phyloP scores from a whole-genome alignment of 2,329 filamentous ascomycete species.

The Botryosphaeria agaves region DNA sequence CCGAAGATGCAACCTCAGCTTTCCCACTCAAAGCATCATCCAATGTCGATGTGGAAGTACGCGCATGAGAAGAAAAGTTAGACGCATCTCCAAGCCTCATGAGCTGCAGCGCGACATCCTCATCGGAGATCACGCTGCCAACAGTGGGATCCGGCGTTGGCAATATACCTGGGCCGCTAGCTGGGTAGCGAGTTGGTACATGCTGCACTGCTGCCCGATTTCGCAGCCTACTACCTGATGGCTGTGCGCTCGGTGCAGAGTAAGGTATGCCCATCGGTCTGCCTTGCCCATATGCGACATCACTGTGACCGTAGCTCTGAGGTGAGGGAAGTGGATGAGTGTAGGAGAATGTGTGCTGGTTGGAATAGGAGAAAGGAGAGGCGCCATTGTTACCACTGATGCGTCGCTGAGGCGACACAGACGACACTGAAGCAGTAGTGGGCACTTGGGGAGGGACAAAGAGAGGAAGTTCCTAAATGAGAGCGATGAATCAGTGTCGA shows the following conservation, averaged over 20 bases:
- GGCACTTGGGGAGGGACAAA: slow-evolving; percentile 92
- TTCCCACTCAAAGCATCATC: slow-evolving; percentile 87
- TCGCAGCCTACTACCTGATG: slow-evolving; percentile 16
- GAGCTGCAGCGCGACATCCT: slow-evolving; percentile 91
- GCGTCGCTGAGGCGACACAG: slow-evolving; percentile 78
- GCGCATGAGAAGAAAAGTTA: slow-evolving; percentile 70
- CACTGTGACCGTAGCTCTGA: slow-evolving; percentile 44
- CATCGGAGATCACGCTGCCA: slow-evolving; percentile 90
- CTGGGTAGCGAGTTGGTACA: slow-evolving; percentile 17
- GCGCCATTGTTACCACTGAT: slow-evolving; percentile 52
- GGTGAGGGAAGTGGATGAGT: slow-evolving; percentile 67
- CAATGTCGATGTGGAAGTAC: slow-evolving; percentile 80
- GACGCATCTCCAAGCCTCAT: slow-evolving; percentile 92
- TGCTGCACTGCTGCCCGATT: slow-evolving; percentile 16
- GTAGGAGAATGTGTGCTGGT: slow-evolving; percentile 66
- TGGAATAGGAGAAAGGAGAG: slow-evolving; percentile 57
- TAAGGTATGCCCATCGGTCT: slow-evolving; percentile 15
- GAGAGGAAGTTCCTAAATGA: slow-evolving; percentile 69
- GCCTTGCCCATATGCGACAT: slow-evolving; percentile 18
- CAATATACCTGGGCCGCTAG: slow-evolving; percentile 42
- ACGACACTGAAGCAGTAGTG: slow-evolving; percentile 90
- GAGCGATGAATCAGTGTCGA: slow-evolving; percentile 2
- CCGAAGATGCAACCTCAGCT: slow-evolving; percentile 66
- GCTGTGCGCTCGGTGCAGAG: slow-evolving; percentile 14
- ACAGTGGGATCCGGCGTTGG: slow-evolving; percentile 96